Base-by-base conservation (phyloP, 202 grass and related monocot genomes). In the Digitaria exilis region DNA sequence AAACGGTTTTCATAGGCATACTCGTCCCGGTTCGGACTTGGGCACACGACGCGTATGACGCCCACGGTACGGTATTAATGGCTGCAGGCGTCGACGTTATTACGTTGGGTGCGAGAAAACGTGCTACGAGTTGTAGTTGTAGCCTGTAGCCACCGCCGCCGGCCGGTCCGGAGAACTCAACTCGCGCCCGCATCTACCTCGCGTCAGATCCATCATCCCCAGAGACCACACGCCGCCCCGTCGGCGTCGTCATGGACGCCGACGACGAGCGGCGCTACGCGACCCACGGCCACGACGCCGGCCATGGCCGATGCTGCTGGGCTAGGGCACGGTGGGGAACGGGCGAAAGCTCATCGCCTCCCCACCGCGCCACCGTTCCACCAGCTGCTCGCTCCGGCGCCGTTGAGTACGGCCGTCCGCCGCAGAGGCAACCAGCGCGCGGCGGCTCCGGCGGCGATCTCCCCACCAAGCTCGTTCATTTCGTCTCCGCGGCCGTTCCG, bases 391-490 rank as follows among this genome's bases (percentile, higher is more conserved):
- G n/a, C n/a, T n/a, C n/a, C n/a, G n/a, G n/a, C 5, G 78, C 65
- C 39, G 70, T 21, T 9, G 28, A 73, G 7, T 21, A 43, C 7
- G 43, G 72, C 24, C 62, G 49, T 56, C 58, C 62, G 75, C 48
- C 49, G 80, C 41, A 71, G 78, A 75, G 65, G 32, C 71, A 52
- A 2, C 71, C 50, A 35, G n/a, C n/a, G n/a, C n/a, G n/a, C n/a
- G 75, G 59, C 9, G 65, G 74, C 51, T 46, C 79, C 22, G 69
- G 80, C 22, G 69, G 80, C 6, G 84, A 74, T 45, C 80, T 87
- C 65, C 76, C 81, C 76, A 79, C 81, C 76, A 79, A 81, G 45
- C 71, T 42, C 15, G 84, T 84, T 9, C 58, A 78, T 7, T 89
- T 89, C 34, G 81, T 87, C 71, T 73, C 84, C n/a, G 43, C 58